phyloP scores from a whole-genome alignment of 2,329 filamentous ascomycete genomes.

The Claviceps maximensis region DNA sequence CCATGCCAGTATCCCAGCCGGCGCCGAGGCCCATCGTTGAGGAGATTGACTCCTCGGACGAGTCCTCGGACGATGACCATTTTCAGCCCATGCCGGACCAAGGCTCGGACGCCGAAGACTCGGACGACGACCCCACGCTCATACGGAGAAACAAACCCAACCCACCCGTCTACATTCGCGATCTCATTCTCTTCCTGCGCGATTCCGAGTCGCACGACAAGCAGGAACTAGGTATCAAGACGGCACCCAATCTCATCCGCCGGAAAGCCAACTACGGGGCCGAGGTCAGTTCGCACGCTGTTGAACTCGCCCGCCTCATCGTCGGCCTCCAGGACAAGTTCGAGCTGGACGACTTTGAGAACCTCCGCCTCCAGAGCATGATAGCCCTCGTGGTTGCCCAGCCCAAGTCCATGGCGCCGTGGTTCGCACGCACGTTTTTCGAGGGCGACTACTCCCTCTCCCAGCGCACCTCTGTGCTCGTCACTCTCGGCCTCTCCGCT shows the following conservation, averaged over 20 bases:
- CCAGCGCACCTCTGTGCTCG: constrained; percentile 70
- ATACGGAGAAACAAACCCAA: constrained; percentile 71
- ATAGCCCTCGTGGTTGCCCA: constrained; percentile 68
- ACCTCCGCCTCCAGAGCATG: constrained; percentile 65
- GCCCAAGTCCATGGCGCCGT: constrained; percentile 65
- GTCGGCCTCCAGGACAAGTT: constrained; percentile 76
- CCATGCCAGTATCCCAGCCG: constrained; percentile 14
- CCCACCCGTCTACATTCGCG: constrained; percentile 80
- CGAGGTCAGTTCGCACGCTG: constrained; percentile 72
- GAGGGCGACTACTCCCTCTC: constrained; percentile 82
- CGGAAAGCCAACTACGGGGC: constrained; percentile 80
- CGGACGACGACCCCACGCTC: constrained; percentile 82
- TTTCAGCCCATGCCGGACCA: constrained; percentile 51
- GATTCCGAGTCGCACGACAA: constrained; percentile 76
- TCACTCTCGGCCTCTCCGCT: constrained; percentile 67
- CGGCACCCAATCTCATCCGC: constrained; percentile 68
- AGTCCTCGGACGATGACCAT: constrained; percentile 45
- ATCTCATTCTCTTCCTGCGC: constrained; percentile 65
- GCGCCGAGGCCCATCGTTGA: constrained; percentile 42
- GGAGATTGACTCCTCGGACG: constrained; percentile 48
- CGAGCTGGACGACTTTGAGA: constrained; percentile 64
- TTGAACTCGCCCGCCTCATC: constrained; percentile 65
- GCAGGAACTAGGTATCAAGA: constrained; percentile 65
- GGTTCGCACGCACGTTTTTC: constrained; percentile 78
- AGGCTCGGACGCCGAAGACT: constrained; percentile 79